A percentile compares a stretch with the other conserved stretches of the same genome.
Evolutionary conservation across 257 asterid genomes (phyloP).

Genomic region (Leptodermis oblonga): DNA sequence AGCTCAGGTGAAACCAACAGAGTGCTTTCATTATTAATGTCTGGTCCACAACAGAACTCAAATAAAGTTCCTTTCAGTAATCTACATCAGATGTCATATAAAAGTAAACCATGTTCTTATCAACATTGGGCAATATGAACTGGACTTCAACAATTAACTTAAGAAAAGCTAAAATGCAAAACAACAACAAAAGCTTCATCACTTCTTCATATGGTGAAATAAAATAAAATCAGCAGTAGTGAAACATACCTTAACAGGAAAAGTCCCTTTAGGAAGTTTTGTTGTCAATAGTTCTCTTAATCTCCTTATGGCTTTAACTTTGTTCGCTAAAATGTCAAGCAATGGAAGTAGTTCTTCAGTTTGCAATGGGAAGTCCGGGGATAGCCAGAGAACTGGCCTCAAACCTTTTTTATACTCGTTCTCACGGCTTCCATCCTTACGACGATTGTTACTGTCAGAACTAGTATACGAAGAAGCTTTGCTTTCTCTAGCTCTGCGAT

Average conservation of each 20-base stretch:
- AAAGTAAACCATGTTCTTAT: background rate
- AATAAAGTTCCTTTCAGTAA: background rate
- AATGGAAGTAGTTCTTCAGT: constrained; percentile 89
- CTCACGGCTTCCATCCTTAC: constrained; percentile 61
- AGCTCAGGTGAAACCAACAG: background rate
- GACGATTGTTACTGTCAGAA: constrained; percentile 47
- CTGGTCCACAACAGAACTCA: background rate
- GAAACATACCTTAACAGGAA: constrained; percentile 80
- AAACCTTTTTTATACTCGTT: constrained; percentile 92
- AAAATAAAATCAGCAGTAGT: background rate
- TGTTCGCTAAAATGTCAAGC: constrained; percentile 92
- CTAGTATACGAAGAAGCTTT: constrained; percentile 58
- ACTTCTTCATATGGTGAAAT: background rate
- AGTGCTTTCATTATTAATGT: background rate
- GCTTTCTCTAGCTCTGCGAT: constrained; percentile 51
- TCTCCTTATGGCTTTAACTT: constrained; percentile 88
- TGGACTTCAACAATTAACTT: background rate
- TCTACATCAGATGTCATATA: background rate
- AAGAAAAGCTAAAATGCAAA: constrained; percentile 1
- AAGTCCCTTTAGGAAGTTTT: constrained; percentile 83
- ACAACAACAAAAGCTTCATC: background rate
- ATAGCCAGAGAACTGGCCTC: constrained; percentile 97
- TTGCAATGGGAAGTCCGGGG: constrained; percentile 79
- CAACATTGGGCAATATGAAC: background rate
- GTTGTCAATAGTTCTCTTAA: constrained; percentile 85